phyloP scores from a whole-genome alignment of 2,329 filamentous ascomycete species.

The Phyllosticta ampelicida region DNA sequence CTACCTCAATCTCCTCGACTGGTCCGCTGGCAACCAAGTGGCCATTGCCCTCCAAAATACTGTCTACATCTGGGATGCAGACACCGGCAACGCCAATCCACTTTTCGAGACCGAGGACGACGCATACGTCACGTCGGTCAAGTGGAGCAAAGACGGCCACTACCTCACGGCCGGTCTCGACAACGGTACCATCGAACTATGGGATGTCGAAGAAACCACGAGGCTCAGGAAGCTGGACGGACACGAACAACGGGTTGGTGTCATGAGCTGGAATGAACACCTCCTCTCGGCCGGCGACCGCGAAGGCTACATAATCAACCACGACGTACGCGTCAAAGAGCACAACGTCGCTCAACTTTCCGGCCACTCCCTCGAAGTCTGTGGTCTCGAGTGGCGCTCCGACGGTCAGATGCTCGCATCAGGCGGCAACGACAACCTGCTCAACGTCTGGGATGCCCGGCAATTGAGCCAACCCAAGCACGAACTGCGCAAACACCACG shows the following conservation, averaged over 20 bases:
- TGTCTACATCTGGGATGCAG: constrained; percentile 97
- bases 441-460: constrained; percentile 97
- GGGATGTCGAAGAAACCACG: constrained; percentile 88
- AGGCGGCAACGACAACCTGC: constrained; percentile 96
- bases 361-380: constrained; percentile 95
- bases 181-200: constrained; percentile 95
- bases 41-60: constrained; percentile 94
- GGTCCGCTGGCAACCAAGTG: constrained; percentile 96
- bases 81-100: constrained; percentile 78
- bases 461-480: constrained; percentile 92
- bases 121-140: constrained; percentile 95
- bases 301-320: constrained; percentile 93
- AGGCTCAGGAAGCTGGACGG: constrained; percentile 99
- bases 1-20: constrained; percentile 97
- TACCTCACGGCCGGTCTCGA: constrained; percentile 94
- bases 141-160: constrained; percentile 95
- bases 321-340: constrained; percentile 92
- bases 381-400: constrained; percentile 92
- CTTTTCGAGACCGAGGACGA: constrained; percentile 80
- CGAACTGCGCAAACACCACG: constrained; percentile 99
- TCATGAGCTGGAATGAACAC: constrained; percentile 99
- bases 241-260: constrained; percentile 89
- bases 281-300: constrained; percentile 89
- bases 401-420: constrained; percentile 96
- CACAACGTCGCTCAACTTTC: constrained; percentile 98